A percentile compares a stretch with the other conserved stretches of the same genome.
Evolutionary conservation across 192 early-diverging fungal species (phyloP).

Genomic region (Rhizophagus prolifer): DNA sequence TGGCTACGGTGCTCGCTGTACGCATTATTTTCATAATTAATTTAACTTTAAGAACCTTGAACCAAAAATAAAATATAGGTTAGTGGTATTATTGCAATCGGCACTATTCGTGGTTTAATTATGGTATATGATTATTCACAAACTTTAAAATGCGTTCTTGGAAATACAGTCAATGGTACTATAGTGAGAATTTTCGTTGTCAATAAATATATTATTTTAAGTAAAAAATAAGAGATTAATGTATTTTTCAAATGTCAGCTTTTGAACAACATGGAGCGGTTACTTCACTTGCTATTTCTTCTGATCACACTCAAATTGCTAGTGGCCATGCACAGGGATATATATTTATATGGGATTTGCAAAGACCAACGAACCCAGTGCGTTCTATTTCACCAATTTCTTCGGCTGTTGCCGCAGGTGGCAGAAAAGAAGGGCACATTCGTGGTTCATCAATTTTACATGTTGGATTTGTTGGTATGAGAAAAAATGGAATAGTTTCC

Average conservation of each 20-base stretch:
- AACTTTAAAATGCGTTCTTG: conserved; percentile 45
- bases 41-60: not conserved
- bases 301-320: conserved; percentile 55
- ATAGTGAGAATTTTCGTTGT: not conserved
- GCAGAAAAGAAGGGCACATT: conserved; percentile 57
- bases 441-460: conserved; percentile 55
- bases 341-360: conserved; percentile 59
- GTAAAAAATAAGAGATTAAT: not conserved
- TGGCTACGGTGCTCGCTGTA: conserved; percentile 44
- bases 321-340: conserved; percentile 54
- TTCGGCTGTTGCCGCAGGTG: conserved; percentile 41
- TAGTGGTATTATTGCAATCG: conserved; percentile 56
- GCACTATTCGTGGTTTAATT: conserved; percentile 55
- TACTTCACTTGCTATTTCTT: conserved; percentile 56
- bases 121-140: conserved; percentile 57
- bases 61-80: conserved; percentile 42
- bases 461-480: conserved; percentile 57
- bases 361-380: conserved; percentile 43
- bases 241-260: conserved; percentile 33
- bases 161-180: conserved; percentile 36
- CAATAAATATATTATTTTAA: not conserved
- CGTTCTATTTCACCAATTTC: conserved; percentile 54
- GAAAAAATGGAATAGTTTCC: conserved; percentile 54
- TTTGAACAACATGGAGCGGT: conserved; percentile 53
- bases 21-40: conserved; percentile 4